phyloP scores from a whole-genome alignment of 78 protist genomes.

The Bodo saltans region DNA sequence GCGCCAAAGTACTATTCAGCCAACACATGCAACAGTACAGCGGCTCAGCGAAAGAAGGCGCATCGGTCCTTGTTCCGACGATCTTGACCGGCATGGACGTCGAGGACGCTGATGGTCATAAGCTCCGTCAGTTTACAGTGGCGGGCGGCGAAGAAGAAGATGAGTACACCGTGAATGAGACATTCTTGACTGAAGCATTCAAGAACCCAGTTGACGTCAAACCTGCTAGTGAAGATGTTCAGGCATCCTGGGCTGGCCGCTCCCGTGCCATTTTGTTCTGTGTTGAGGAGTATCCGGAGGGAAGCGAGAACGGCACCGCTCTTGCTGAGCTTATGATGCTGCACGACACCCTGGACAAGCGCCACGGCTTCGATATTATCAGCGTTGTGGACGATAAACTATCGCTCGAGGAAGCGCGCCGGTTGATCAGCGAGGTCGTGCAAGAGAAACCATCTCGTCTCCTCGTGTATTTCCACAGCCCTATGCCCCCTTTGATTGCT shows the following conservation, averaged over 20 bases:
- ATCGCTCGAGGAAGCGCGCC: neutral
- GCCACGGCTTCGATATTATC: neutral
- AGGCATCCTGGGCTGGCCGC: too few species aligned
- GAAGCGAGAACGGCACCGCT: neutral
- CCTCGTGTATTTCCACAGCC: neutral
- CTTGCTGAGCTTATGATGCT: neutral
- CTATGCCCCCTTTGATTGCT: neutral
- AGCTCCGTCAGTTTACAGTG: neutral
- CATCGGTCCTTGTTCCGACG: neutral
- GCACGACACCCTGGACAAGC: neutral
- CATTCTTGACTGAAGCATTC: too few species aligned
- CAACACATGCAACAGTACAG: neutral
- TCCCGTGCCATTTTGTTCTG: too few species aligned
- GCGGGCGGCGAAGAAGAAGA: neutral
- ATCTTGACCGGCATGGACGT: neutral
- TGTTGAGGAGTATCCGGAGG: too few species aligned
- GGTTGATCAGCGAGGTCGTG: neutral
- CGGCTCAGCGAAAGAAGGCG: neutral
- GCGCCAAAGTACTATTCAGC: neutral
- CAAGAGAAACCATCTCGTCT: neutral
- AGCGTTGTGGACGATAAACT: neutral
- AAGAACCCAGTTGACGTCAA: too few species aligned
- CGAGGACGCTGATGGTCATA: neutral
- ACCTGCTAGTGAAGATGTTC: too few species aligned
- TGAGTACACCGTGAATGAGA: neutral